Percentiles rank a stretch among this genome's conserved stretches.
Evolutionary conservation across 164 flowering plant genomes (phyloP).

Genomic region (Stephania cephalantha): DNA sequence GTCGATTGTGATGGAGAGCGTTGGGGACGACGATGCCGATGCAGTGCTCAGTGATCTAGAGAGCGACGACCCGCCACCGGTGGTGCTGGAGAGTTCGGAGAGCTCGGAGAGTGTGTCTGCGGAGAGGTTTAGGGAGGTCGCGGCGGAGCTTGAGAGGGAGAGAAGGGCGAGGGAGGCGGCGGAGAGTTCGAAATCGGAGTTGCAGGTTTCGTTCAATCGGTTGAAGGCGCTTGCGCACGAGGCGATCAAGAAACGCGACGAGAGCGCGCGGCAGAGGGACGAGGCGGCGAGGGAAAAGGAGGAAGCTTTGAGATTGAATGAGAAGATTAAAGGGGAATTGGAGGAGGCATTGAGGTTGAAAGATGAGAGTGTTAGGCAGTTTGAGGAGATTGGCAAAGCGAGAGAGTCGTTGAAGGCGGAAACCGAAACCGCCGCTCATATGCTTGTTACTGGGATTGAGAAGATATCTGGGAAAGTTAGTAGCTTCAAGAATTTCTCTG

Average conservation of each 20-base stretch:
- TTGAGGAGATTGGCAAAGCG: constrained; percentile 46
- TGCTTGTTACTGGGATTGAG: constrained; percentile 80
- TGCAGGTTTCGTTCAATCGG: constrained; percentile 46
- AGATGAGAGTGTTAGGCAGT: constrained; percentile 44
- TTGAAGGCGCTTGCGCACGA: constrained; percentile 27
- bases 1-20: constrained; percentile 30
- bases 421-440: constrained; percentile 56
- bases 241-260: constrained; percentile 82
- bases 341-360: constrained; percentile 34
- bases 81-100: constrained; percentile 25
- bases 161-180: constrained; percentile 51
- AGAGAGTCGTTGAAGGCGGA: constrained; percentile 54
- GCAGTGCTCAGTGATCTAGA: constrained; percentile 85
- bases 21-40: constrained; percentile 50
- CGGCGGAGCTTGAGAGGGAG: constrained; percentile 77
- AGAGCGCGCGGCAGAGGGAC: constrained; percentile 44
- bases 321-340: constrained; percentile 36
- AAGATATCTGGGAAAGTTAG: constrained; percentile 75
- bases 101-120: constrained; percentile 36
- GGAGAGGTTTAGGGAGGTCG: constrained; percentile 49
- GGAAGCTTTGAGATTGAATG: constrained; percentile 36
- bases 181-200: constrained; percentile 62
- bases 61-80: constrained; percentile 51
- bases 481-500: constrained; percentile 55
- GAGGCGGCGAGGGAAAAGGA: constrained; percentile 66